Evolutionary conservation across 768 basidiomycete genomes (phyloP).

Genomic region (Kwoniella botswanensis): DNA sequence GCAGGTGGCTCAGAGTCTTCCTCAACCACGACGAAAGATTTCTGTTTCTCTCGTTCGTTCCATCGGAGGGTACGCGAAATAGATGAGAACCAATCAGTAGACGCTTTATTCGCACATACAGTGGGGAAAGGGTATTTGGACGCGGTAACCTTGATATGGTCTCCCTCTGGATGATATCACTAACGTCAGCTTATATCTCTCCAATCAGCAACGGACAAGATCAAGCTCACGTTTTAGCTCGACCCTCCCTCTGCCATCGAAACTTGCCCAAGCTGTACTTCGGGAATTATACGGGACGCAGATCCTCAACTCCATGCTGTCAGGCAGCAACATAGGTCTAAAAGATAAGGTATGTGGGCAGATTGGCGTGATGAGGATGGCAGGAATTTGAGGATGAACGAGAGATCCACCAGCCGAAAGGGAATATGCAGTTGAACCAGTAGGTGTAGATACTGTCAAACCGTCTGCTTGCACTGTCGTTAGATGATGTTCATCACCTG

Average conservation of each 20-base stretch:
- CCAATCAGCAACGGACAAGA: neutral
- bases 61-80: constrained; percentile 96
- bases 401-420: constrained; percentile 97
- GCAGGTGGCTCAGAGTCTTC: constrained; percentile 68
- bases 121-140: constrained; percentile 98
- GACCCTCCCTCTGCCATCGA: constrained; percentile 94
- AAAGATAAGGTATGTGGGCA: constrained; percentile 98
- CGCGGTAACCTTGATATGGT: constrained; percentile 97
- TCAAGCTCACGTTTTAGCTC: constrained; percentile 83
- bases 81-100: constrained; percentile 97
- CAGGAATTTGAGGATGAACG: constrained; percentile 96
- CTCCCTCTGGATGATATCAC: constrained; percentile 73
- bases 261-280: constrained; percentile 98
- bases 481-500: constrained; percentile 98
- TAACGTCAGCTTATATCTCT: constrained; percentile 20
- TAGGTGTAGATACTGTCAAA: constrained; percentile 90
- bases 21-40: constrained; percentile 97
- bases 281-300: constrained; percentile 99
- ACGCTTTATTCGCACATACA: constrained; percentile 96
- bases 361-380: constrained; percentile 93
- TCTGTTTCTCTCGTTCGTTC: constrained; percentile 98
- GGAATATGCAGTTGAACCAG: constrained; percentile 98
- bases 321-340: constrained; percentile 96
- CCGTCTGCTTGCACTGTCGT: constrained; percentile 99
- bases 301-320: constrained; percentile 96